phyloP scores from a whole-genome alignment of 2,329 filamentous ascomycete genomes.

The Bimuria novae-zelandiae region DNA sequence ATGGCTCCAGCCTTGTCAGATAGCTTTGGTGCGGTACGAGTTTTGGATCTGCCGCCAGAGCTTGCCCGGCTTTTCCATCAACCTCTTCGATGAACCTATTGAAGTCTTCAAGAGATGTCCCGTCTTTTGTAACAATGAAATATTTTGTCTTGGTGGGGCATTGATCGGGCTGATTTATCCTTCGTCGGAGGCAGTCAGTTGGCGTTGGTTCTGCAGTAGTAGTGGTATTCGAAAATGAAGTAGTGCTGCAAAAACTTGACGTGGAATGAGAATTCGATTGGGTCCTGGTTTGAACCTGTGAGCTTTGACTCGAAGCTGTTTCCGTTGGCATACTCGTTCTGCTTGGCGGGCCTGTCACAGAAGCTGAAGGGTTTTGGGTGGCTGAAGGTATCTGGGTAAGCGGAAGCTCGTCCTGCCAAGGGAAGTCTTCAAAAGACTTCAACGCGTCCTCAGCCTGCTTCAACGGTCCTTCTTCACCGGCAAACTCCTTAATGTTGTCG shows the following conservation, averaged over 20 bases:
- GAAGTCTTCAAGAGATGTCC: neutral
- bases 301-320: neutral
- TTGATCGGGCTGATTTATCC: no score
- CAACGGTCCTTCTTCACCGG: conserved; percentile 11
- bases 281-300: neutral
- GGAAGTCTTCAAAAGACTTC: conserved; percentile 18
- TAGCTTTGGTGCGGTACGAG: neutral
- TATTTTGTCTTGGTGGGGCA: neutral
- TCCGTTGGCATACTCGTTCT: neutral
- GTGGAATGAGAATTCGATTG: neutral
- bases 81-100: neutral
- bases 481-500: conserved; percentile 10
- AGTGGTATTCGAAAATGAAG: neutral
- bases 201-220: neutral
- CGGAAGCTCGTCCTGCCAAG: conserved; percentile 16
- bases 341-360: neutral
- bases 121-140: neutral
- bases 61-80: neutral
- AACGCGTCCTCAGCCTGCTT: conserved; percentile 10
- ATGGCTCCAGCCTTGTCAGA: neutral
- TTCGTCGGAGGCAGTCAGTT: no score
- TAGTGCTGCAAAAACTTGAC: neutral
- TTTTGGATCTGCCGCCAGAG: neutral
- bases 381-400: conserved; percentile 6
- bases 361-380: neutral